Evolutionary conservation across 2,329 filamentous ascomycete species (phyloP), one percentile per base, ranked within the genome.

Genomic region (Beauveria caledonica): DNA sequence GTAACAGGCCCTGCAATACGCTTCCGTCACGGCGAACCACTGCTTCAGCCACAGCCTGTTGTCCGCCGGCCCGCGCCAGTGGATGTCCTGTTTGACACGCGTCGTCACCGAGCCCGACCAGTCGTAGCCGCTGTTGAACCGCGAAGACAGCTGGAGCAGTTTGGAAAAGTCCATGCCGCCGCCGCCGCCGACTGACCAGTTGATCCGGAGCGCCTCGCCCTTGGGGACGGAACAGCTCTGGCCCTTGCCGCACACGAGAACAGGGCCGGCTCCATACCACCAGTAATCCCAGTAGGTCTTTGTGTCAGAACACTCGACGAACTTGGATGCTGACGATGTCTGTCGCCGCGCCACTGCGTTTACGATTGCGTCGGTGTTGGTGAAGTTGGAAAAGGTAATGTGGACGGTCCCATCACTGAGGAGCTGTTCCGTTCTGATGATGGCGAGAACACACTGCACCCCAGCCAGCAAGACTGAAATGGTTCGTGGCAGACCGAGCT

Each of bases 21-120:
- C 54, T 19, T 57, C 54, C 2, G 42, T 57, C 10, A 57, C 54
- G 33, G 54, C 25, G 33, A 57, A 57, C 54, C 54, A 57, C 42
- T 48, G 27, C 54, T 57, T 57, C n/a, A 57, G 6, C 54, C 54
- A 57, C 8, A 48, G 2, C n/a, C 54, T 23, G n/a, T 17, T 23
- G 11, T 57, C 17, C 11, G n/a, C 13, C n/a, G 54, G 42, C 9
- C 54, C 54, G 17, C 17, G 23, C 54, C 54, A 57, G 42, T 36
- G 5, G 13, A 44, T 44, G 21, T 55, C 39, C 8, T 55, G 13
- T 17, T 11, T 19, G 25, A 49, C 46, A 17, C 5, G 5, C 4
- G 46, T 29, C 29, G 19, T 52, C 29, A 39, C 33, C 10, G 15
- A n/a, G 15, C 15, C 25, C 15, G 17, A 29, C 46, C 46, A 49